Conservation (phyloP, 2,329 filamentous ascomycete genomes). For the Alternaria triticimaculans region DNA sequence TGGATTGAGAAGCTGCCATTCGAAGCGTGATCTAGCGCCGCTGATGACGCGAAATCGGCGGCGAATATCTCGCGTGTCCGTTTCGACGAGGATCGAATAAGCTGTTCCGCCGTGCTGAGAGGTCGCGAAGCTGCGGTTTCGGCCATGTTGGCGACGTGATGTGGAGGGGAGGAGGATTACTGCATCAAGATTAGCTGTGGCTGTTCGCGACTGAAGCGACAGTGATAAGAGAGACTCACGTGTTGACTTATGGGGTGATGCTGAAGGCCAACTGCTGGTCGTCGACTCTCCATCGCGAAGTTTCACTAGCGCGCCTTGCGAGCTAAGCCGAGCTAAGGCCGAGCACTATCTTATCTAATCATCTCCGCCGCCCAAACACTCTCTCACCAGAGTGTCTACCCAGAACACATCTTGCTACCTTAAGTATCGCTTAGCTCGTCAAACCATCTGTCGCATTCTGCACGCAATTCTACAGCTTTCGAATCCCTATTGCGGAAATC, state of each 20-base stretch:
- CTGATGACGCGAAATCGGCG: conserved; percentile 57
- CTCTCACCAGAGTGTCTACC: no score
- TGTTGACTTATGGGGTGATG: conserved; percentile 2
- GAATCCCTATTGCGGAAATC: no score
- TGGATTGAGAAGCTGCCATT: conserved; percentile 51
- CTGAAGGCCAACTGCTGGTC: background rate
- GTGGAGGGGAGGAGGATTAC: background rate
- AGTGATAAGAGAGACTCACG: background rate
- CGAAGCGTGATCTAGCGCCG: conserved; percentile 50
- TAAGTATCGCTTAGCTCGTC: no score
- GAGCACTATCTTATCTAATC: conserved; percentile 6
- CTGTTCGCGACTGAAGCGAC: background rate
- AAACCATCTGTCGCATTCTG: no score
- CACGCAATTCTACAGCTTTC: no score
- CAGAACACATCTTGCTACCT: no score
- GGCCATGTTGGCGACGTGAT: conserved; percentile 22
- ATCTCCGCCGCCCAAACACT: no score
- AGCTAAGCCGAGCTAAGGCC: background rate
- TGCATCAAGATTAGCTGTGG: background rate
- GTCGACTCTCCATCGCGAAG: conserved; percentile 13
- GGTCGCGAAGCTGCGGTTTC: conserved; percentile 24
- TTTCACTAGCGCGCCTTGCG: conserved; percentile 15
- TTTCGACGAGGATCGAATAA: conserved; percentile 57
- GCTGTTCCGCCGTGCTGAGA: conserved; percentile 32
- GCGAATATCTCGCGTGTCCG: conserved; percentile 62